phyloP scores from a whole-genome alignment of 129 eudicot genomes.

The Artemisia tridentata region DNA sequence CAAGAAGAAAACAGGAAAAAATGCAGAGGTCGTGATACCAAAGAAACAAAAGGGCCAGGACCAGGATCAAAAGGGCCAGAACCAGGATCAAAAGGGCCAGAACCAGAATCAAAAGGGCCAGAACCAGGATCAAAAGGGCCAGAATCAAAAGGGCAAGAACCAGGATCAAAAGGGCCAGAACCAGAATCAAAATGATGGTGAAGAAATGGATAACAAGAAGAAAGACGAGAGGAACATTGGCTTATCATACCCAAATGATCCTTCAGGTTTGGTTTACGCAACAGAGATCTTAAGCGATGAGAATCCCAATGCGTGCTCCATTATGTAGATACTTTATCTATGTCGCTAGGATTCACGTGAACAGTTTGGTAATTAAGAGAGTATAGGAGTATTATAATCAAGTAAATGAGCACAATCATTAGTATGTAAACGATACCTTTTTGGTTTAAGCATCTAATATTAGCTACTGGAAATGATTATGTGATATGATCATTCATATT shows the following conservation, averaged over 20 bases:
- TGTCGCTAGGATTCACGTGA: background rate
- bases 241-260: slow-evolving; percentile 20
- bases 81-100: too few species aligned
- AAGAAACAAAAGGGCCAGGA: slow-evolving; percentile 1
- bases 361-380: slow-evolving; percentile 11
- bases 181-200: slow-evolving; percentile 24
- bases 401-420: background rate
- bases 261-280: slow-evolving; percentile 39
- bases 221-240: slow-evolving; percentile 11
- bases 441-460: too few species aligned
- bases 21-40: slow-evolving; percentile 43
- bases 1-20: slow-evolving; percentile 46
- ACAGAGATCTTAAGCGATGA: slow-evolving; percentile 78
- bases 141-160: too few species aligned
- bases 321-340: slow-evolving; percentile 34
- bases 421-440: too few species aligned
- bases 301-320: slow-evolving; percentile 66
- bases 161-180: slow-evolving; percentile 1
- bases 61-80: slow-evolving; percentile 13
- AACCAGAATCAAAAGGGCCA: background rate
- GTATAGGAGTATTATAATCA: too few species aligned
- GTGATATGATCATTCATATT: too few species aligned
- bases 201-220: slow-evolving; percentile 5
- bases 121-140: slow-evolving; percentile 23
- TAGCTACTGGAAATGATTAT: too few species aligned